Base-by-base conservation (phyloP, 2,329 filamentous ascomycete genomes). In the Penicillium sumatraense region DNA sequence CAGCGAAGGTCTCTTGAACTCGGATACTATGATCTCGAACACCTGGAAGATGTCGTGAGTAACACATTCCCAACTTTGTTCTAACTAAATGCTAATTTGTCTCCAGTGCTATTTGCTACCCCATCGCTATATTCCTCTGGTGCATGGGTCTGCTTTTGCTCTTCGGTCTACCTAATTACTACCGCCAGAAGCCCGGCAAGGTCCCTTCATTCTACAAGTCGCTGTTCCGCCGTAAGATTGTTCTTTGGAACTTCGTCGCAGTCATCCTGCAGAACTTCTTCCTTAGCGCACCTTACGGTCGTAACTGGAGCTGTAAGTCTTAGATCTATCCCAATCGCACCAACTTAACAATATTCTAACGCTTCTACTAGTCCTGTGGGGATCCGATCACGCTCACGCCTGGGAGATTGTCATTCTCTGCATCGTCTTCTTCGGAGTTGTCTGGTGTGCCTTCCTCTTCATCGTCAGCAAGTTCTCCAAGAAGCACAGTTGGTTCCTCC, bases 211-310 rank as follows among this genome's bases (percentile, higher is more conserved):
- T 89, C 76, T 89, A 88, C 74, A 78, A 76, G 49, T 83, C 84
- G 2, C 75, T 88, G 6, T 76, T 82, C 60, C 80, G 85, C 40
- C 80, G 86, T 56, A 87, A 87, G 72, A 84, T 88, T 58, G 81
- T 88, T 42, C 75, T 86, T 8, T 89, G 86, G 86, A 88, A 87
- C 74, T 84, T 88, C 66, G 72, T 86, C 58, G 80, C 82, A 5
- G 83, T 88, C 42, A 75, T 87, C 57, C 72, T 88, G 35, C 86
- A 88, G 67, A 89, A 88, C 72, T 87, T 86, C 78, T 89, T 85
- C 75, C 80, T 89, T 35, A 85, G 83, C 14, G 81, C 86, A 1
- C 85, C 83, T 2, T 89, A 87, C 63, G 86, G 86, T 33, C 82
- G 86, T 40, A 88, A 87, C 70, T 89, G 86, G 86, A 75, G 75